Percentiles rank a stretch among this genome's conserved stretches.
phyloP scores from a whole-genome alignment of 768 basidiomycete genomes.

The Tephrocybe sp. region DNA sequence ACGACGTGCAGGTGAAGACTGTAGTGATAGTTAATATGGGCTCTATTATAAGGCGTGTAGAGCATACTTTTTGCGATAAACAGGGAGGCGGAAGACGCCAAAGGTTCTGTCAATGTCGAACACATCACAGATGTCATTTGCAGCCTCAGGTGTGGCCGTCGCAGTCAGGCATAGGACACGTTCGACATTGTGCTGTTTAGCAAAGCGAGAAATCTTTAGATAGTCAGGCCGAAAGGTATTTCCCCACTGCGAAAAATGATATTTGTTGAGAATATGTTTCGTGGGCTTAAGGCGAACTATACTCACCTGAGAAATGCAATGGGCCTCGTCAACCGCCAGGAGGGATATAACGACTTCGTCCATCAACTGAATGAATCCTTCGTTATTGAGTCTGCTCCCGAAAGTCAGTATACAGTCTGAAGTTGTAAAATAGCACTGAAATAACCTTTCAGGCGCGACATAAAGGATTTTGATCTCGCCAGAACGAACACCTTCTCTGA shows the following conservation, averaged over 20 bases:
- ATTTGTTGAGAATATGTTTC: background rate
- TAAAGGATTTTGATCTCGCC: constrained; percentile 15
- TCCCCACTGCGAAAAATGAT: constrained; percentile 12
- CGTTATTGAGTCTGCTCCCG: constrained; percentile 11
- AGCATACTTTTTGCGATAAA: constrained; percentile 16
- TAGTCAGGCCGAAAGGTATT: constrained; percentile 16
- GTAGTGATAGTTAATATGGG: background rate
- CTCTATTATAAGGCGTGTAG: background rate
- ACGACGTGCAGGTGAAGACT: constrained; percentile 13
- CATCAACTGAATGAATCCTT: constrained; percentile 32
- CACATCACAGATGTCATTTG: constrained; percentile 8
- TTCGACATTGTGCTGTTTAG: constrained; percentile 10
- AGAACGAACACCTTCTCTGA: constrained; percentile 9
- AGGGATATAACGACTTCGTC: constrained; percentile 37
- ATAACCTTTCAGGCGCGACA: constrained; percentile 16
- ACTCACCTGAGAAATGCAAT: constrained; percentile 41
- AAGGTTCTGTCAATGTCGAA: constrained; percentile 9
- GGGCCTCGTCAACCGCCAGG: constrained; percentile 48
- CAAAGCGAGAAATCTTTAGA: constrained; percentile 16
- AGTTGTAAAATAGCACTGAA: background rate
- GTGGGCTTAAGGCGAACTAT: background rate
- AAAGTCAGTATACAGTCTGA: constrained; percentile 1
- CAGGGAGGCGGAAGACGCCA: constrained; percentile 13
- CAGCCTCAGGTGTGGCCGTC: constrained; percentile 12
- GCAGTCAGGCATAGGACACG: constrained; percentile 16